phyloP scores from a whole-genome alignment of 148 eudicot genomes.

The Vaccinium myrtillus region DNA sequence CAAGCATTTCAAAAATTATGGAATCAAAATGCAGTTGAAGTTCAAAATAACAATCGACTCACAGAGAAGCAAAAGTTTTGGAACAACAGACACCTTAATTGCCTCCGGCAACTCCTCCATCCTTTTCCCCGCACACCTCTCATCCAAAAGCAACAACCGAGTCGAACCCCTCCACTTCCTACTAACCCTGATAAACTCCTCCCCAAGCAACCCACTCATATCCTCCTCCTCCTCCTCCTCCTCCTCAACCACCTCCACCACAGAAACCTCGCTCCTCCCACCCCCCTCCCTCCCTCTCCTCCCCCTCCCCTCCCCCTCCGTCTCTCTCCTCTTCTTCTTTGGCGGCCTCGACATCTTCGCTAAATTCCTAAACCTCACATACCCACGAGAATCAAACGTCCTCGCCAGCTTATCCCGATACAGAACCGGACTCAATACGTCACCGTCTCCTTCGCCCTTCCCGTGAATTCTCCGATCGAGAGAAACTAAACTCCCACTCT shows the following conservation, averaged over 20 bases:
- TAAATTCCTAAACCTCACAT: constrained; percentile 70
- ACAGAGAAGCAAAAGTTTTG: constrained; percentile 13
- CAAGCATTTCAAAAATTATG: neutral
- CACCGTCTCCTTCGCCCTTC: constrained; percentile 75
- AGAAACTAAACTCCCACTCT: constrained; percentile 23
- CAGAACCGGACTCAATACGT: constrained; percentile 58
- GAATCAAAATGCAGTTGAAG: neutral
- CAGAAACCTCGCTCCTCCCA: constrained; percentile 37
- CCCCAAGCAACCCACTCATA: constrained; percentile 75
- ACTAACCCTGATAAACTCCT: constrained; percentile 46
- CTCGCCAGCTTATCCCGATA: constrained; percentile 71
- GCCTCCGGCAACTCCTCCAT: constrained; percentile 80
- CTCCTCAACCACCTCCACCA: constrained; percentile 64
- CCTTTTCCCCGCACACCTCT: constrained; percentile 40
- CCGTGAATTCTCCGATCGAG: constrained; percentile 62
- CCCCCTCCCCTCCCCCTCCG: constrained; percentile 25
- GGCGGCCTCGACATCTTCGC: constrained; percentile 80
- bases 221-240: constrained; percentile 40
- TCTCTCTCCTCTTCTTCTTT: constrained; percentile 34
- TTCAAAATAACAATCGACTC: constrained; percentile 14
- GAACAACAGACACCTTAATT: constrained; percentile 53
- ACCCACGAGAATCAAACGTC: constrained; percentile 70
- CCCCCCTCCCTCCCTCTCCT: constrained; percentile 24
- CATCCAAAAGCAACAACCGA: constrained; percentile 90
- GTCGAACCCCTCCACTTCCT: constrained; percentile 81